Evolutionary conservation across 805 yeast genomes (phyloP).

Genomic region (Kluyveromyces dobzhanskii): DNA sequence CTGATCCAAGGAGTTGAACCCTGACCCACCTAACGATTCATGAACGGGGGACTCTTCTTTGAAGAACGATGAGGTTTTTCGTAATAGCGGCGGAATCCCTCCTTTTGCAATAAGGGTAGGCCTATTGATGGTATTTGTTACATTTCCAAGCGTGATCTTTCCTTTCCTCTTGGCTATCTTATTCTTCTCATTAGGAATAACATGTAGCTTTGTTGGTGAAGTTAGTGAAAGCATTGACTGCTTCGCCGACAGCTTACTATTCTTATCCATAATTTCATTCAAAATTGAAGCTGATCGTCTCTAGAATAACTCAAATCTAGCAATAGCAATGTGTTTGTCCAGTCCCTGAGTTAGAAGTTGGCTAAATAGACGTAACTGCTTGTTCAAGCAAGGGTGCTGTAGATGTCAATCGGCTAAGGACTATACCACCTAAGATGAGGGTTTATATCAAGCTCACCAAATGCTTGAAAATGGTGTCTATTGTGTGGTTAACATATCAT

Average conservation of each 20-base stretch:
- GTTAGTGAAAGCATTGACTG: slow-evolving; percentile 33
- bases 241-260: slow-evolving; percentile 2
- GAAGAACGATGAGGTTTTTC: slow-evolving; percentile 27
- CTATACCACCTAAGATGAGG: too few species aligned
- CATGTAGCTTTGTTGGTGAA: slow-evolving; percentile 41
- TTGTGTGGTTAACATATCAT: too few species aligned
- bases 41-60: slow-evolving; percentile 20
- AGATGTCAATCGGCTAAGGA: too few species aligned
- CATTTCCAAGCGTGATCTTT: slow-evolving; percentile 21
- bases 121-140: slow-evolving; percentile 9
- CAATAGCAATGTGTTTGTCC: background rate
- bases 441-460: too few species aligned
- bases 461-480: too few species aligned
- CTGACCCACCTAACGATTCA: slow-evolving; percentile 1
- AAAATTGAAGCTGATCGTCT: too few species aligned
- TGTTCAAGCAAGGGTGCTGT: background rate
- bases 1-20: slow-evolving; percentile 19
- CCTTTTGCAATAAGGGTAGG: slow-evolving; percentile 19
- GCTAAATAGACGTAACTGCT: slow-evolving; percentile 5
- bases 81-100: slow-evolving; percentile 25
- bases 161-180: slow-evolving; percentile 18
- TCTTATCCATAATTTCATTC: slow-evolving; percentile 2
- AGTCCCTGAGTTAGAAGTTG: too few species aligned
- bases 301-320: background rate
- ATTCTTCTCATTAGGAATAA: slow-evolving; percentile 33